These are phyloP conservation scores for Fusarium acutatum DNA, from an alignment of 2,329 filamentous ascomycete genomes.

Conservation along the genomic window DNA sequence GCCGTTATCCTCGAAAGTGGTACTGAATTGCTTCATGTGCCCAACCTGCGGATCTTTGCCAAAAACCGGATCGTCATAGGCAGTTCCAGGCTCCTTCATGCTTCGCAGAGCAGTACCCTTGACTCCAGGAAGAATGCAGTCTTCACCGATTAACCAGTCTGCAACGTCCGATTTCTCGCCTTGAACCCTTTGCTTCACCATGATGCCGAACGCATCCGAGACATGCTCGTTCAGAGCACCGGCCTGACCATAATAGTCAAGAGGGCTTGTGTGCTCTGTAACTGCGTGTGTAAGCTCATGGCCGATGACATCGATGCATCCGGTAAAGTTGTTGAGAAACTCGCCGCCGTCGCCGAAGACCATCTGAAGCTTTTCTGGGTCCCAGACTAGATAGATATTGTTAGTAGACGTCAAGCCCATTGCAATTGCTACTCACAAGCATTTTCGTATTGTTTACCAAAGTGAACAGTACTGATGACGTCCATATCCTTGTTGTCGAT, in stretches of 20 bases:
- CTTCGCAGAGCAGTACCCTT: slow-evolving; percentile 61
- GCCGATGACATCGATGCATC: slow-evolving; percentile 63
- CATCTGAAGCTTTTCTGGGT: slow-evolving; percentile 58
- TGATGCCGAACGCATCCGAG: slow-evolving; percentile 65
- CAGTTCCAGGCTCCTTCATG: slow-evolving; percentile 63
- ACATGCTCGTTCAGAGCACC: slow-evolving; percentile 67
- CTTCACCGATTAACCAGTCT: slow-evolving; percentile 65
- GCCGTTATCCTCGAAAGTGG: slow-evolving; percentile 56
- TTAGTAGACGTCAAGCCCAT: neutral
- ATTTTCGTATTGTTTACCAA: slow-evolving; percentile 59
- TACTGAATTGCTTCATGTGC: slow-evolving; percentile 55
- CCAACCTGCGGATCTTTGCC: slow-evolving; percentile 62
- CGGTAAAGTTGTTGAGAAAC: slow-evolving; percentile 61
- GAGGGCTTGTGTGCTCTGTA: slow-evolving; percentile 58
- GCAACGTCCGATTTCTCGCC: slow-evolving; percentile 55
- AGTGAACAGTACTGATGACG: slow-evolving; percentile 64
- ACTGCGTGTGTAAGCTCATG: slow-evolving; percentile 67
- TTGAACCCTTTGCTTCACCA: slow-evolving; percentile 63
- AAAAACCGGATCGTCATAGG: slow-evolving; percentile 61
- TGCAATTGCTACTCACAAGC: slow-evolving; percentile 50
- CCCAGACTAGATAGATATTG: slow-evolving; percentile 54
- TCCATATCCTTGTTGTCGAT: slow-evolving; percentile 60
- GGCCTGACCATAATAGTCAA: slow-evolving; percentile 60
- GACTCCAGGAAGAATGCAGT: slow-evolving; percentile 59
- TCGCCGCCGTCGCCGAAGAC: slow-evolving; percentile 65